Base-by-base conservation (phyloP, 2,329 filamentous ascomycete genomes). In the Rhynchosporium agropyri region DNA sequence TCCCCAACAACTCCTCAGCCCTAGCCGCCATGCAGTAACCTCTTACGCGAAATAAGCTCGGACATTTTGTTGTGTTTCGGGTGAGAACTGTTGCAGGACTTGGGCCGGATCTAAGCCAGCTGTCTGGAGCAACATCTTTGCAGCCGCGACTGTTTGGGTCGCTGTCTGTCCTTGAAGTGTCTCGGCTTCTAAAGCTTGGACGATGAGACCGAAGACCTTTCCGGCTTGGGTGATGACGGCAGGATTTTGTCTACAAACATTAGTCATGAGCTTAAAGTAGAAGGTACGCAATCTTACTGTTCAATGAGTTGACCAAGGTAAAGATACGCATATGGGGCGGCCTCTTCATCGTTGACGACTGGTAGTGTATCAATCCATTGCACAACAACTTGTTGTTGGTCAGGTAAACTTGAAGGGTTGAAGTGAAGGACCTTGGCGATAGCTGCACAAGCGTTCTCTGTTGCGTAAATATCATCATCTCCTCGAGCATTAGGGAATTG, bases 361-460 rank as follows among this genome's bases (percentile, higher is more conserved):
- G 95, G 95, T 42, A 99, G 81, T 0, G 94, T 97, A 68, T 92
- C 88, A 55, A 99, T 80, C 95, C 95, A 99, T 74, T 90, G 89
- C n/a, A 82, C 79, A 48, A 92, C 87, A 31, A 97, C 83, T 43
- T 89, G 84, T 73, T 95, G 88, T 56, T 85, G 81, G 72, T 96
- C 91, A 60, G 81, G 81, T 20, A 99, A 88, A 74, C 90, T 90
- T 69, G 82, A 82, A 29, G 87, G 80, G 77, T 96, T 97, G 79
- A 89, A 97, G 75, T 97, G 92, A 68, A 99, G 81, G 59, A 99
- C 94, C 83, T 99, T 99, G 42, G 95, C 95, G 73, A 99, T 95
- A 69, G 92, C 92, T 48, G 95, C 94, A 70, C 92, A 97, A 6
- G 94, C 94, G 74, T 99, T 99, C 79, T 99, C 95, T 1, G 95